These are phyloP conservation scores for Phytophthora pseudosyringae DNA, from an alignment of 352 stramenopile genomes.

Conservation along the genomic window DNA sequence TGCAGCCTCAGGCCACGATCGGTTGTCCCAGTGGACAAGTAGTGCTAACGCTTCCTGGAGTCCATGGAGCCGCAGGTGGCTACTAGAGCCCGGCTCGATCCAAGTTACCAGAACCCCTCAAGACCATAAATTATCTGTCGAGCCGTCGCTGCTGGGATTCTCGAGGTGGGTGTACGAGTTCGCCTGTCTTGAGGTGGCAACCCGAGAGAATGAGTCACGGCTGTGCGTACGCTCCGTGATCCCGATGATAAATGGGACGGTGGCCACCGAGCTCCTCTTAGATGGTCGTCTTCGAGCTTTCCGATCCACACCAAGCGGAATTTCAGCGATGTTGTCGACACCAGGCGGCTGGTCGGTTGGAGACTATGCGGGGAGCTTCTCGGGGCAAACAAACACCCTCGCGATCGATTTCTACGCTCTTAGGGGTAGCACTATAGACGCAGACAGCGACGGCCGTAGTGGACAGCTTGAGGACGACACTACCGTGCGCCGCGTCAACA, in stretches of 20 bases:
- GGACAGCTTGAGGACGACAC: background rate
- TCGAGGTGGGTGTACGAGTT: slow-evolving; percentile 6
- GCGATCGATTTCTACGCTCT: slow-evolving; percentile 2
- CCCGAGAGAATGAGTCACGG: background rate
- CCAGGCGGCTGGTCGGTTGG: background rate
- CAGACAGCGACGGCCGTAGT: background rate
- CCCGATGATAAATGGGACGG: background rate
- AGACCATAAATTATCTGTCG: background rate
- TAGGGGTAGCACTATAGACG: background rate
- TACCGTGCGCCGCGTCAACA: slow-evolving; percentile 3
- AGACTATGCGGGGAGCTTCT: slow-evolving; percentile 1
- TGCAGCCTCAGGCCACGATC: background rate
- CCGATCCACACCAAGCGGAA: slow-evolving; percentile 2
- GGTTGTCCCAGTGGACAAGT: background rate
- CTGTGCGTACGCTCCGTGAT: background rate
- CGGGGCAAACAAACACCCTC: background rate
- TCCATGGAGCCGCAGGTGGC: background rate
- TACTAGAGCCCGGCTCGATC: slow-evolving; percentile 1
- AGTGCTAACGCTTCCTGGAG: background rate
- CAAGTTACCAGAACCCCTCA: slow-evolving; percentile 1
- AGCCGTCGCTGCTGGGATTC: slow-evolving; percentile 11
- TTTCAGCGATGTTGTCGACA: background rate
- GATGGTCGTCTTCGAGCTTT: slow-evolving; percentile 3
- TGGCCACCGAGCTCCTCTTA: background rate
- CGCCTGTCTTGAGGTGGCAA: background rate